These are phyloP conservation scores for Ophiognomonia clavigignenti-juglandacearum DNA, from an alignment of 2,329 filamentous ascomycete species.

Conservation along the genomic window DNA sequence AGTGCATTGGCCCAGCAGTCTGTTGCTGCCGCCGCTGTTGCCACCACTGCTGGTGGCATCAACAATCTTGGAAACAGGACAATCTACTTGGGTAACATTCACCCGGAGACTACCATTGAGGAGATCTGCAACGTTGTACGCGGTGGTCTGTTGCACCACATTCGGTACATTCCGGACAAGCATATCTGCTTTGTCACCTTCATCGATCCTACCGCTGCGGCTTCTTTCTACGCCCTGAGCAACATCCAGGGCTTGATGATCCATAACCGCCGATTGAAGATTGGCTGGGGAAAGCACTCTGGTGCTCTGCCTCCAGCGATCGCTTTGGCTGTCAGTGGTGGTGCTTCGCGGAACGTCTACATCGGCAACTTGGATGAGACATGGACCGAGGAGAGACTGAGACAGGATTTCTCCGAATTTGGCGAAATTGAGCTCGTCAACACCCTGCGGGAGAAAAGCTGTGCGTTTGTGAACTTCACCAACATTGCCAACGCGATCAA, in stretches of 20 bases:
- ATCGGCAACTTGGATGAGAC: conserved; percentile 96
- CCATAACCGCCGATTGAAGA: conserved; percentile 95
- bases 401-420: conserved; percentile 95
- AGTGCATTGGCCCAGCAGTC: conserved; percentile 96
- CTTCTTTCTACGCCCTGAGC: conserved; percentile 95
- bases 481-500: conserved; percentile 99
- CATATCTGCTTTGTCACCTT: conserved; percentile 99
- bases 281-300: conserved; percentile 99
- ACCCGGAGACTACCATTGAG: conserved; percentile 97
- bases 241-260: conserved; percentile 99
- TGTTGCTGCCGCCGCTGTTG: conserved; percentile 91
- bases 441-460: conserved; percentile 95
- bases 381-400: conserved; percentile 92
- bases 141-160: conserved; percentile 91
- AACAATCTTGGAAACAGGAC: conserved; percentile 97
- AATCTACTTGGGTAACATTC: conserved; percentile 97
- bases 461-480: conserved; percentile 98
- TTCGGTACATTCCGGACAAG: conserved; percentile 99
- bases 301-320: conserved; percentile 94
- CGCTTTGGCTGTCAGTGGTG: conserved; percentile 89
- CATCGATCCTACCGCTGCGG: conserved; percentile 95
- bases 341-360: conserved; percentile 97
- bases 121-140: conserved; percentile 99
- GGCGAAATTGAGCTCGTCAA: conserved; percentile 98
- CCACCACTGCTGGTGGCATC: conserved; percentile 91